These are phyloP conservation scores for Colletotrichum euphorbiae DNA, from an alignment of 2,329 filamentous ascomycete species.

Conservation along the genomic window DNA sequence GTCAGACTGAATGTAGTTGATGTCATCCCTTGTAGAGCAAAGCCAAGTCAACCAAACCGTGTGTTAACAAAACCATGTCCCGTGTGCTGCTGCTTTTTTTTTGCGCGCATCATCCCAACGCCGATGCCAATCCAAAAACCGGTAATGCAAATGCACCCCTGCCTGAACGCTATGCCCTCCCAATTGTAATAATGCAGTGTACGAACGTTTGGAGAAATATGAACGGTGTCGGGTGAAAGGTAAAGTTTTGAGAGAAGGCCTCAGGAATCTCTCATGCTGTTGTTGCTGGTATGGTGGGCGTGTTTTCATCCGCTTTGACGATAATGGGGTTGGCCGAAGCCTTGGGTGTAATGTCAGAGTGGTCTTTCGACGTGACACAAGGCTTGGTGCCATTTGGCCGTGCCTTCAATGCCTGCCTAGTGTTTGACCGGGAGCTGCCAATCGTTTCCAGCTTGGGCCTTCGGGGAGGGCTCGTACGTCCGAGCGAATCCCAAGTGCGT, in stretches of 20 bases:
- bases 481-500: slow-evolving; percentile 42
- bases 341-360: slow-evolving; percentile 36
- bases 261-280: slow-evolving; percentile 4
- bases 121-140: slow-evolving; percentile 22
- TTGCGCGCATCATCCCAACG: slow-evolving; percentile 34
- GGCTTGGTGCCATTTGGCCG: slow-evolving; percentile 38
- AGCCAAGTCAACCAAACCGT: not conserved
- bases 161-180: slow-evolving; percentile 36
- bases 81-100: slow-evolving; percentile 28
- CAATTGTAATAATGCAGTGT: slow-evolving; percentile 29
- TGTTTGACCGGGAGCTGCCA: slow-evolving; percentile 53
- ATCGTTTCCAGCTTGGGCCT: slow-evolving; percentile 62
- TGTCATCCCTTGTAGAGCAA: not conserved
- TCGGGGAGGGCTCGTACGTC: slow-evolving; percentile 50
- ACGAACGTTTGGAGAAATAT: slow-evolving; percentile 1
- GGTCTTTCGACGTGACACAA: slow-evolving; percentile 1
- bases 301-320: slow-evolving; percentile 28
- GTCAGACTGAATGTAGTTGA: slow-evolving; percentile 22
- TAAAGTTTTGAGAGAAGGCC: not conserved
- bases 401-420: slow-evolving; percentile 46
- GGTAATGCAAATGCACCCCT: slow-evolving; percentile 33
- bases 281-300: slow-evolving; percentile 1
- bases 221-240: not conserved
- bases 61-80: slow-evolving; percentile 19
- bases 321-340: slow-evolving; percentile 34